Conservation (phyloP, 495 filamentous ascomycete genomes). For the Niebla homalea region DNA sequence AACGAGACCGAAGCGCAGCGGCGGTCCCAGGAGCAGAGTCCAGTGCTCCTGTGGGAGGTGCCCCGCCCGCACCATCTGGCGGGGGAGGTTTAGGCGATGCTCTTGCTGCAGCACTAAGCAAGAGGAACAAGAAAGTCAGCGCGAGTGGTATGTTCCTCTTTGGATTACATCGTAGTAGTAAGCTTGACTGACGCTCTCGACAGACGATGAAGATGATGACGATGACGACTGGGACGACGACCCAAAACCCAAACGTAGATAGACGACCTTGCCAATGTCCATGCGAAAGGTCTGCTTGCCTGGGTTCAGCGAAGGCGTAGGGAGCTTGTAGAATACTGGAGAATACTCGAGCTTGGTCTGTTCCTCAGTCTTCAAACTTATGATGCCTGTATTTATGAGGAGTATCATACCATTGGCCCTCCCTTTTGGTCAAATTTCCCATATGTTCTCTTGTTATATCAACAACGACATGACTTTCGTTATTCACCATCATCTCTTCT, state of each 20-base stretch:
- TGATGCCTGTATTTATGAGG: too few species aligned
- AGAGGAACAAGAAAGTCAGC: constrained; percentile 80
- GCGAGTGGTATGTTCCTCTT: constrained; percentile 67
- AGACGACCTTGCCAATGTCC: not conserved
- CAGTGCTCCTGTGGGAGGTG: constrained; percentile 41
- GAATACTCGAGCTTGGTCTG: not conserved
- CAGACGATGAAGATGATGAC: constrained; percentile 67
- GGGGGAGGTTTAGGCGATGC: constrained; percentile 68
- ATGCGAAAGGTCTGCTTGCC: not conserved
- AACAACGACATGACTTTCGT: too few species aligned
- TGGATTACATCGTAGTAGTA: too few species aligned
- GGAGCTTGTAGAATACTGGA: not conserved
- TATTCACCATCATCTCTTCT: too few species aligned
- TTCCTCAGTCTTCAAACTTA: not conserved
- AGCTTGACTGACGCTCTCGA: constrained; percentile 19
- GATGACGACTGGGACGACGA: constrained; percentile 56
- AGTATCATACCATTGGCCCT: too few species aligned
- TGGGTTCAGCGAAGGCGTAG: not conserved
- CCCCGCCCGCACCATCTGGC: constrained; percentile 29
- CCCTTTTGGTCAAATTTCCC: too few species aligned
- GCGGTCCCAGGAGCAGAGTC: constrained; percentile 45
- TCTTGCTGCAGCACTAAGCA: constrained; percentile 58
- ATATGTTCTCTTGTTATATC: too few species aligned
- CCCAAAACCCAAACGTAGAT: constrained; percentile 3
- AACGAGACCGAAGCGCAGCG: constrained; percentile 69